Evolutionary conservation across 805 yeast species (phyloP), one percentile per base, ranked within the genome.

Genomic region (Saturnispora hagleri): DNA sequence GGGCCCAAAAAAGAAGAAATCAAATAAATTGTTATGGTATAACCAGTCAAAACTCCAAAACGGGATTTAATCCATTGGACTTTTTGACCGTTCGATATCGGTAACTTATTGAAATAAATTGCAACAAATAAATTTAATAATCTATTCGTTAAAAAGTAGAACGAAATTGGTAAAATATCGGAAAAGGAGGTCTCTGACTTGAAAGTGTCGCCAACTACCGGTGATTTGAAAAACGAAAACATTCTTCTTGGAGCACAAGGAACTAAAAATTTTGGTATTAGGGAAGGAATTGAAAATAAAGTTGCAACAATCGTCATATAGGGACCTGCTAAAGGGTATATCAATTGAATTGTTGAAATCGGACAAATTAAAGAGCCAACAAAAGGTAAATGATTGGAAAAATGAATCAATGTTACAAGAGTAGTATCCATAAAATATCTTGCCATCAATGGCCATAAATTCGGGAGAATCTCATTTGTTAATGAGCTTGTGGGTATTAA

Each of bases 61-160:
- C 83, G 79, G 56, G 79, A 79, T 5, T 84, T 84, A 55, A 75
- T 74, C 48, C 81, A 50, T 18, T 46, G 46, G 17, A 38, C n/a
- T 5, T 18, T 41, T 13, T 50, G 53, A 15, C 7, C n/a, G 3
- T 40, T 26, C 13, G 45, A 40, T 18, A 50, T 22, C 17, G 53
- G 53, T 13, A 50, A n/a, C 35, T 41, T 40, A 35, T 40, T 41
- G 22, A 50, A 50, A 26, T 50, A 50, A 26, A 40, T 36, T 26
- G 48, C 27, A 8, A 43, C 15, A 26, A 17, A 44, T 18, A 36
- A 44, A 9, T 44, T 8, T 12, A 44, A 3, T n/a, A 50, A 17
- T 13, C 52, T 50, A 17, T 27, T 27, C 10, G 41, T 44, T 8
- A 36, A 18, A 6, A 38, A 33, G 38, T 34, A 50, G 13, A 43